phyloP scores from a whole-genome alignment of 2,329 filamentous ascomycete species.

The Ascochyta viciae-villosae region DNA sequence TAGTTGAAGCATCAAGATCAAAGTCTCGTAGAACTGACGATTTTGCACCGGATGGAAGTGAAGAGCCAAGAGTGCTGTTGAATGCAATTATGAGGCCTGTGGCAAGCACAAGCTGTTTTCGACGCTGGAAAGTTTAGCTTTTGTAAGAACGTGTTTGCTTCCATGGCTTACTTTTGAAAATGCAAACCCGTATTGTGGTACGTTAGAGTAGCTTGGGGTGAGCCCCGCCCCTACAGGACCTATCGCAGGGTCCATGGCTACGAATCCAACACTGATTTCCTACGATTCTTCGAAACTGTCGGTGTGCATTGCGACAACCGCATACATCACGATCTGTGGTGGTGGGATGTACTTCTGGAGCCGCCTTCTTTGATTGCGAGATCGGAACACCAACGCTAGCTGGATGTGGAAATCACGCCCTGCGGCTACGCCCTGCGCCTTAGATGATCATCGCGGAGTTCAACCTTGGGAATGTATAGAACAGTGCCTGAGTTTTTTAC shows the following conservation, averaged over 20 bases:
- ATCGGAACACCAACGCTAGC: conserved; percentile 4
- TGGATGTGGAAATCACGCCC: background rate
- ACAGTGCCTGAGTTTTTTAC: background rate
- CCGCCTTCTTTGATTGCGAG: background rate
- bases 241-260: background rate
- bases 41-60: conserved; percentile 69
- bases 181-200: conserved; percentile 3
- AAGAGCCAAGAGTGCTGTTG: conserved; percentile 29
- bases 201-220: background rate
- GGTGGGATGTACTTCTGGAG: background rate
- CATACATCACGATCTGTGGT: too few species aligned
- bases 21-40: conserved; percentile 62
- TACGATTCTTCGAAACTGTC: background rate
- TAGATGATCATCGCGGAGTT: background rate
- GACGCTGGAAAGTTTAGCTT: background rate
- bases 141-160: too few species aligned
- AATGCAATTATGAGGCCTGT: conserved; percentile 18
- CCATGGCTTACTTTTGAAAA: background rate
- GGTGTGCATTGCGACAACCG: background rate
- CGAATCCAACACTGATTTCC: background rate
- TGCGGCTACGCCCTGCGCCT: conserved; percentile 4
- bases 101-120: conserved; percentile 11
- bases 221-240: background rate
- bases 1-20: conserved; percentile 53
- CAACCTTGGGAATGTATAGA: too few species aligned